Conservation (phyloP, 2,329 filamentous ascomycete species). For the Trichoderma citrinoviride region DNA sequence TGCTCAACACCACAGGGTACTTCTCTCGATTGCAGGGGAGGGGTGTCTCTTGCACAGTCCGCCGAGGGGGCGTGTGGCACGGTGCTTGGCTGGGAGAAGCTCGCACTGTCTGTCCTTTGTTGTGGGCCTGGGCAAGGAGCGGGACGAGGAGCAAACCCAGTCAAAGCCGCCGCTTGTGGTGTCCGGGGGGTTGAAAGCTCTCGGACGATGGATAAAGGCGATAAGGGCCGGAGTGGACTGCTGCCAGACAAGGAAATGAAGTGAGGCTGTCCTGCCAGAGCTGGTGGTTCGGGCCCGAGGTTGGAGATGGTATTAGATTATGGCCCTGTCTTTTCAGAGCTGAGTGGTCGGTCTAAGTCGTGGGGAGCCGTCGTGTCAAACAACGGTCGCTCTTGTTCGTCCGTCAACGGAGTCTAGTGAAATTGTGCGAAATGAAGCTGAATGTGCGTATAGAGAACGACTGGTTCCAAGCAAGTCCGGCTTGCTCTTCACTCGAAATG, state of each 20-base stretch:
- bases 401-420: conserved; percentile 22
- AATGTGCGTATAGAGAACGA: conserved; percentile 40
- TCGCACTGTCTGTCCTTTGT: conserved; percentile 11
- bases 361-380: conserved; percentile 33
- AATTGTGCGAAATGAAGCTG: conserved; percentile 29
- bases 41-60: conserved; percentile 26
- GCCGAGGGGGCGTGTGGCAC: conserved; percentile 12
- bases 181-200: conserved; percentile 27
- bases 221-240: conserved; percentile 19
- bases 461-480: conserved; percentile 58
- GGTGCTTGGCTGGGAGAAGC: background rate
- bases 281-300: background rate
- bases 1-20: conserved; percentile 26
- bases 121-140: conserved; percentile 31
- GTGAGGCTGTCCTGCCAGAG: conserved; percentile 18
- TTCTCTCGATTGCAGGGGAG: conserved; percentile 27
- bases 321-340: conserved; percentile 28
- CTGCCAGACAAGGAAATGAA: background rate
- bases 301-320: conserved; percentile 33
- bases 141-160: conserved; percentile 29
- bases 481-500: conserved; percentile 50
- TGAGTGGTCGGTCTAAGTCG: conserved; percentile 28
- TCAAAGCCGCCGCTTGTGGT: conserved; percentile 11
- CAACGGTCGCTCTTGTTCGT: conserved; percentile 26
- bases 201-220: conserved; percentile 22